Evolutionary conservation across 352 stramenopile genomes (phyloP).

Genomic region (Plasmopara halstedii): DNA sequence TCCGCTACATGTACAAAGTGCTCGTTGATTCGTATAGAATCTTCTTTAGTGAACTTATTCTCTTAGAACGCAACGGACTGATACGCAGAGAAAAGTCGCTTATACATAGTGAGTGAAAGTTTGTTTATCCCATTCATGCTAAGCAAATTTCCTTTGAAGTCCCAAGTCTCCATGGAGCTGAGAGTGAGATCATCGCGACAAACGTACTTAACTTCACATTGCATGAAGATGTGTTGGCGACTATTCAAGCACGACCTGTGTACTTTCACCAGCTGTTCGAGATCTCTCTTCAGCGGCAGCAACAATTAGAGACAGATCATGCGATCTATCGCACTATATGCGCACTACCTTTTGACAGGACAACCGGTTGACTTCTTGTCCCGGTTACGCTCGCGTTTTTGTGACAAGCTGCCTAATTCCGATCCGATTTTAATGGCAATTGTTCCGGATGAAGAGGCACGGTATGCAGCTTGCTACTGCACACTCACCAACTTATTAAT

Average conservation of each 20-base stretch:
- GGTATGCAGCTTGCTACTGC: neutral
- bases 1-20: no score
- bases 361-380: neutral
- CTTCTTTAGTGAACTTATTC: no score
- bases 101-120: no score
- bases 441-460: neutral
- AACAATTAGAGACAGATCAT: neutral
- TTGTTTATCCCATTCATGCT: no score
- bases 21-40: no score
- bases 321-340: neutral
- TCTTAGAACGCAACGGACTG: conserved; percentile 1
- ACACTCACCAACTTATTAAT: neutral
- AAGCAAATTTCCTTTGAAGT: no score
- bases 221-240: neutral
- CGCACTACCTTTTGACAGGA: neutral
- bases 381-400: neutral
- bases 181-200: no score
- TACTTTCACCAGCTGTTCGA: neutral
- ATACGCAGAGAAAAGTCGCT: neutral
- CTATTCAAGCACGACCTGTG: neutral
- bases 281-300: neutral
- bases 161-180: no score
- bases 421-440: neutral
- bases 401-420: neutral
- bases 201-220: neutral